These are phyloP conservation scores for Neospermospora avenae DNA, from an alignment of 2,329 filamentous ascomycete genomes.

Conservation along the genomic window DNA sequence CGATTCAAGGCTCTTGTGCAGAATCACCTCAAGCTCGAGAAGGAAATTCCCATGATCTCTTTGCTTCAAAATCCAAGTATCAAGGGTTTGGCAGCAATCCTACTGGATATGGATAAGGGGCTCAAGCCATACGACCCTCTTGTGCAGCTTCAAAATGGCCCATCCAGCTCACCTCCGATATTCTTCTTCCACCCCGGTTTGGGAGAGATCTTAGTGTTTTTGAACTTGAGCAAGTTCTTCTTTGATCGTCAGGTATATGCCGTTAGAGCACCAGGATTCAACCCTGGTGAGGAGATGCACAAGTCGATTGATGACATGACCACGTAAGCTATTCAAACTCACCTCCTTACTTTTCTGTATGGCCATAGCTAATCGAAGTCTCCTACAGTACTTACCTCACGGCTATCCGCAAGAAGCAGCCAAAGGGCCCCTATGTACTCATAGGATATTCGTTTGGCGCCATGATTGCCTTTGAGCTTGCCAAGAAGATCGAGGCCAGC, in stretches of 20 bases:
- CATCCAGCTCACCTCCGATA: conserved; percentile 36
- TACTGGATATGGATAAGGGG: conserved; percentile 23
- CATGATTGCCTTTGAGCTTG: conserved; percentile 49
- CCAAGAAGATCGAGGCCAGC: conserved; percentile 42
- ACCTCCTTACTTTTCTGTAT: too few species aligned
- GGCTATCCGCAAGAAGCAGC: conserved; percentile 42
- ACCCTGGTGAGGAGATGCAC: conserved; percentile 38
- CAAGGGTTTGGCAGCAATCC: conserved; percentile 28
- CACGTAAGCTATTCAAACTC: not conserved
- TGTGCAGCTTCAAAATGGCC: conserved; percentile 33
- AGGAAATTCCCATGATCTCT: conserved; percentile 37
- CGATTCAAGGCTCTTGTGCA: conserved; percentile 14
- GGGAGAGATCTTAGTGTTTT: conserved; percentile 42
- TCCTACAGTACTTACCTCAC: conserved; percentile 36
- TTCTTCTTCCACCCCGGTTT: conserved; percentile 42
- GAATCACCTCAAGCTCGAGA: conserved; percentile 19
- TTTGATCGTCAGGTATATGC: conserved; percentile 45
- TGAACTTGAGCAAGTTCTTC: conserved; percentile 39
- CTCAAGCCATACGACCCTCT: conserved; percentile 35
- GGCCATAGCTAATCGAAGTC: too few species aligned
- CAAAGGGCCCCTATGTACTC: conserved; percentile 48
- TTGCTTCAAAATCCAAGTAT: conserved; percentile 37
- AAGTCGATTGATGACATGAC: conserved; percentile 40
- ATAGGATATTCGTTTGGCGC: conserved; percentile 50
- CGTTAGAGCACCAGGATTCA: conserved; percentile 40